phyloP scores from a whole-genome alignment of 2,329 filamentous ascomycete genomes.

The Ilyonectria sp. region DNA sequence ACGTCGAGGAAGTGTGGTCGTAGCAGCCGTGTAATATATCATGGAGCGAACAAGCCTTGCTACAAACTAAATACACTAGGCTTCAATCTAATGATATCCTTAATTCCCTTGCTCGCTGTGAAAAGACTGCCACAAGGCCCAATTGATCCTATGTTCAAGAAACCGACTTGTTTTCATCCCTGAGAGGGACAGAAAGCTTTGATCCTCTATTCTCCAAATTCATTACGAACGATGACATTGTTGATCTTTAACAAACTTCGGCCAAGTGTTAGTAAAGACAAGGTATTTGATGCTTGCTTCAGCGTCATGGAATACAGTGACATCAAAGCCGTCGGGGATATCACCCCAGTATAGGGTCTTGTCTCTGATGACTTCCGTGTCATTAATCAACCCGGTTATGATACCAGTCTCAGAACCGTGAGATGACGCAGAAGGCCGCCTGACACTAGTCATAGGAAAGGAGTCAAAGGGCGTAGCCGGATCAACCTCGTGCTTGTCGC shows the following conservation, averaged over 20 bases:
- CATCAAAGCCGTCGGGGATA: constrained; percentile 66
- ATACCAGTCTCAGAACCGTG: constrained; percentile 39
- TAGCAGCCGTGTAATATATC: neutral
- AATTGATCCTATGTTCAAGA: neutral
- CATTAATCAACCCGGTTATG: constrained; percentile 19
- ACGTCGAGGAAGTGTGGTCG: too few relatives aligned
- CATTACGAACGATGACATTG: neutral
- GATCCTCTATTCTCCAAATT: neutral
- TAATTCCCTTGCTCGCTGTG: neutral
- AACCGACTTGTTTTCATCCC: neutral
- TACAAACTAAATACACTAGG: neutral
- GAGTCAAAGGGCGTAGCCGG: constrained; percentile 58
- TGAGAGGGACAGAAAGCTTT: neutral
- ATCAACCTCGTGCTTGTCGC: constrained; percentile 48
- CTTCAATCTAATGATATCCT: neutral
- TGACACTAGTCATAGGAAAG: constrained; percentile 30
- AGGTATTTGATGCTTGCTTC: constrained; percentile 57
- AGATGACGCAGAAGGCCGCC: constrained; percentile 38
- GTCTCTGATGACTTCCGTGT: constrained; percentile 42
- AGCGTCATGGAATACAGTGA: constrained; percentile 71
- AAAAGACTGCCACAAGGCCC: neutral
- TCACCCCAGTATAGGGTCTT: constrained; percentile 57
- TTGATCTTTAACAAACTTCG: constrained; percentile 66
- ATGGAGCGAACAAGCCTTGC: neutral
- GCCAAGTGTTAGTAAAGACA: constrained; percentile 80